Base-by-base conservation (phyloP, 495 filamentous ascomycete species). In the Pseudotulostoma volvatum region DNA sequence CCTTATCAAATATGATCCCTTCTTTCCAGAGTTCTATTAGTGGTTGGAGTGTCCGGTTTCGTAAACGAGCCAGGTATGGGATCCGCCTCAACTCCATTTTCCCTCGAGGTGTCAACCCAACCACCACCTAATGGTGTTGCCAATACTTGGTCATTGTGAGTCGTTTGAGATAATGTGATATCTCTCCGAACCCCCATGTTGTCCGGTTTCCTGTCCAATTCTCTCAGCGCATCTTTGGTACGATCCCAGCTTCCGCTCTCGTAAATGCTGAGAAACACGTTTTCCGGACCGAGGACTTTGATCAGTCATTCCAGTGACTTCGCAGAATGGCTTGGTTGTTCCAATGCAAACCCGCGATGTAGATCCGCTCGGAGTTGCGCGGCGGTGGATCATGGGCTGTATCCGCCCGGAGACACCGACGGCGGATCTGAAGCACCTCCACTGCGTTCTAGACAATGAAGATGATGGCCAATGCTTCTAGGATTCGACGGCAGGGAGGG, bases 191-290 rank as follows among this genome's bases (percentile, higher is more conserved):
- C 71, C 3, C 68, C 64, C 4, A 68, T 43, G 14, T 51, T 56
- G 7, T 65, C 70, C 25, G 85, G 55, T 28, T 68, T 51, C 9
- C 32, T 21, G 14, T 81, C 71, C 9, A 87, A 59, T 8, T 73
- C 66, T n/a, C 54, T 51, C 41, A 87, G 55, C 3, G 71, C 74
- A 2, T 55, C 70, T 55, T 81, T 84, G 8, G 74, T 73, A 40
- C 75, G 55, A 53, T 86, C 82, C 60, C 68, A 77, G 49, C 77
- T 81, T 5, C 79, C 80, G 40, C 71, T 77, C 47, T 85, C 81
- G 44, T 73, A 71, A 13, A 84, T 64, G 25, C 71, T 76, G 34
- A 87, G 66, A 47, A 71, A 84, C 9, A 83, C 64, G 47, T 85
- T 84, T n/a, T 66, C 61, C 0, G 70, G 44, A 0, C 80, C 81